Evolutionary conservation across 2,329 filamentous ascomycete genomes (phyloP).

Genomic region (Teratosphaeria viscida): DNA sequence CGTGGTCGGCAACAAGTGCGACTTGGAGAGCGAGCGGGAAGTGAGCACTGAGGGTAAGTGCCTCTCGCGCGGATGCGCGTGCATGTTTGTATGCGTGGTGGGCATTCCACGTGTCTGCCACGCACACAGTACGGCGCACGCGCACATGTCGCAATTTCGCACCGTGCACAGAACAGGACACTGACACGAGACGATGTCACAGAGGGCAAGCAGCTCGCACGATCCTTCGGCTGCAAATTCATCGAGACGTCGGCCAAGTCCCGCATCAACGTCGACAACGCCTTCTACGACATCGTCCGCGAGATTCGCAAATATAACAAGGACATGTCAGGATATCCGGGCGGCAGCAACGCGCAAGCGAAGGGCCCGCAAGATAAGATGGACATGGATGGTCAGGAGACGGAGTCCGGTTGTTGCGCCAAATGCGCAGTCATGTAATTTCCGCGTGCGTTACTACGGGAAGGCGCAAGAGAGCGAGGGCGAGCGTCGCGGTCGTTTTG

Average conservation of each 20-base stretch:
- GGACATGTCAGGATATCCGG: constrained; percentile 84
- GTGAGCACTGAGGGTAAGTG: constrained; percentile 80
- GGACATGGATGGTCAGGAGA: constrained; percentile 63
- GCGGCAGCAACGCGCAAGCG: constrained; percentile 45
- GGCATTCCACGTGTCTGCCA: constrained; percentile 4
- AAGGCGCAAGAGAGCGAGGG: not conserved
- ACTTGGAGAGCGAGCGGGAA: constrained; percentile 85
- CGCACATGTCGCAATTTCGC: not conserved
- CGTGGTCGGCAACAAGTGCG: constrained; percentile 97
- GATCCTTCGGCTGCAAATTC: constrained; percentile 90
- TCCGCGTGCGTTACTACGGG: not conserved
- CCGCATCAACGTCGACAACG: constrained; percentile 94
- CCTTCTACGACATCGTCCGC: constrained; percentile 96
- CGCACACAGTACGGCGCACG: not conserved
- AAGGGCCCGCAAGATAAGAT: constrained; percentile 50
- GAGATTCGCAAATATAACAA: constrained; percentile 98
- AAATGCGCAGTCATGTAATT: constrained; percentile 78
- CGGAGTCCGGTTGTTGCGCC: constrained; percentile 63
- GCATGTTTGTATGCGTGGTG: not conserved
- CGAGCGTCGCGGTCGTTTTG: not conserved
- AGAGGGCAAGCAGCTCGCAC: constrained; percentile 86
- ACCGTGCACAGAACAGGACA: not conserved
- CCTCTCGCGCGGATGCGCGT: not conserved
- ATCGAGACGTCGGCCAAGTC: constrained; percentile 99
- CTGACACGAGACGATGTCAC: constrained; percentile 12